A percentile compares a stretch with the other conserved stretches of the same genome.
These are phyloP conservation scores for Hemileia vastatrix DNA, from an alignment of 1,284 basidiomycete species.

Conservation along the genomic window DNA sequence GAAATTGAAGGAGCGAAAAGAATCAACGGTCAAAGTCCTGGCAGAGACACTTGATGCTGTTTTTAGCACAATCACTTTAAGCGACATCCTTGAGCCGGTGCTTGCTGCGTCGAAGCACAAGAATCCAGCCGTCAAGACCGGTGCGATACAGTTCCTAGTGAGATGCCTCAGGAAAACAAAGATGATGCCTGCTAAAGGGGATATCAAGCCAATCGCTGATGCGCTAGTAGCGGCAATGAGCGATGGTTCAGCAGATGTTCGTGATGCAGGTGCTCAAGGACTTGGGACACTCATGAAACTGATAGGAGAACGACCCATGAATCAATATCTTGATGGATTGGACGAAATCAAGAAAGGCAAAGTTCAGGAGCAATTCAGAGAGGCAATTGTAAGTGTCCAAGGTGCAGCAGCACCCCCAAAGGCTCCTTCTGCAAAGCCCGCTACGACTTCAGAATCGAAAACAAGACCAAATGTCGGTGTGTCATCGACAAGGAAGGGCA, in stretches of 20 bases:
- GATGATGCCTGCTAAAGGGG: slow-evolving; percentile 57
- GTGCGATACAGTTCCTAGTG: slow-evolving; percentile 77
- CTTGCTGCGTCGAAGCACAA: slow-evolving; percentile 70
- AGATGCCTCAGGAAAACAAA: slow-evolving; percentile 64
- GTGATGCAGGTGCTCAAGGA: slow-evolving; percentile 75
- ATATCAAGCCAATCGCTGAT: slow-evolving; percentile 76
- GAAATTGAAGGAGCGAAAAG: slow-evolving; percentile 86
- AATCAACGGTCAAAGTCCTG: slow-evolving; percentile 76
- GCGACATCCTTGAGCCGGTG: slow-evolving; percentile 79
- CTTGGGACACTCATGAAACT: slow-evolving; percentile 93
- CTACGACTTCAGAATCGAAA: too few species aligned
- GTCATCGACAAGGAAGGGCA: too few species aligned
- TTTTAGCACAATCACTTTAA: slow-evolving; percentile 65
- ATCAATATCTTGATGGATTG: slow-evolving; percentile 72
- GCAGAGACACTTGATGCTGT: slow-evolving; percentile 78
- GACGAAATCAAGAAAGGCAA: slow-evolving; percentile 83
- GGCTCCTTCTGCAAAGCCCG: too few species aligned
- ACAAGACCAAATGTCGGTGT: too few species aligned
- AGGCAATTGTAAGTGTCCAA: slow-evolving; percentile 66
- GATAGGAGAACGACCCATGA: slow-evolving; percentile 84
- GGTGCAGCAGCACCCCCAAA: slow-evolving; percentile 47
- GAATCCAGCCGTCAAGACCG: slow-evolving; percentile 94
- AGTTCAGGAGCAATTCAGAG: slow-evolving; percentile 87
- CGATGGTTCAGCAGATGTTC: slow-evolving; percentile 80
- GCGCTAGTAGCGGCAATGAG: slow-evolving; percentile 65